A percentile compares a stretch with the other conserved stretches of the same genome.
Conservation (phyloP, 805 yeast species). For the Saturnispora silvae region DNA sequence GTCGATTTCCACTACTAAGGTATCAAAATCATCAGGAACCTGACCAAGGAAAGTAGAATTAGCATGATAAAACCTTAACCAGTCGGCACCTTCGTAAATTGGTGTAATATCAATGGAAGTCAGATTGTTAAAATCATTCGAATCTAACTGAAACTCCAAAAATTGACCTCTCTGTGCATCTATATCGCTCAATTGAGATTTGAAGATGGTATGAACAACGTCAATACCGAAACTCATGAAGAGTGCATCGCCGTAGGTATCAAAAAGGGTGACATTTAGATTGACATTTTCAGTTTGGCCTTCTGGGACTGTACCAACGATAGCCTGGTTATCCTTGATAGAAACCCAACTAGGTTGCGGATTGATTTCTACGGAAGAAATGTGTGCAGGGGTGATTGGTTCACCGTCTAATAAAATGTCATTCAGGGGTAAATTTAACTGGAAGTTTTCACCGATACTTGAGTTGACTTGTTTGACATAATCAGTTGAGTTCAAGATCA, state of each 20-base stretch:
- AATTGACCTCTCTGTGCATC: conserved; percentile 60
- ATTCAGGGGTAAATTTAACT: conserved; percentile 50
- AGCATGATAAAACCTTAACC: conserved; percentile 55
- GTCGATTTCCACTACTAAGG: conserved; percentile 33
- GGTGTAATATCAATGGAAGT: conserved; percentile 39
- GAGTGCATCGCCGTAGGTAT: conserved; percentile 50
- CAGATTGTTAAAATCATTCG: conserved; percentile 47
- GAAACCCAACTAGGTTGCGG: conserved; percentile 54
- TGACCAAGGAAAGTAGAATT: conserved; percentile 63
- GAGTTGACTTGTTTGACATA: conserved; percentile 39
- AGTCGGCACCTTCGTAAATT: conserved; percentile 34
- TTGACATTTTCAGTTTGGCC: conserved; percentile 28
- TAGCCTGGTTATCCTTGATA: conserved; percentile 29
- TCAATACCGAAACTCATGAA: conserved; percentile 47
- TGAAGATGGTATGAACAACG: conserved; percentile 44
- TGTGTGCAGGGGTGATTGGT: conserved; percentile 36
- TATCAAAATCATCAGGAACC: conserved; percentile 43
- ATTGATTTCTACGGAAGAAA: conserved; percentile 40
- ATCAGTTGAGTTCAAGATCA: conserved; percentile 54
- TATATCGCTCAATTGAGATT: conserved; percentile 40
- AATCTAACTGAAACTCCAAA: conserved; percentile 45
- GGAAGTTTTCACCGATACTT: conserved; percentile 46
- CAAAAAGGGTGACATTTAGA: conserved; percentile 49
- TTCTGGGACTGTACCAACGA: conserved; percentile 50
- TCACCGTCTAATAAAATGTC: conserved; percentile 56